Evolutionary conservation across 2,329 filamentous ascomycete species (phyloP), one percentile per base, ranked within the genome.

Genomic region (Arthrobotrys entomopaga): DNA sequence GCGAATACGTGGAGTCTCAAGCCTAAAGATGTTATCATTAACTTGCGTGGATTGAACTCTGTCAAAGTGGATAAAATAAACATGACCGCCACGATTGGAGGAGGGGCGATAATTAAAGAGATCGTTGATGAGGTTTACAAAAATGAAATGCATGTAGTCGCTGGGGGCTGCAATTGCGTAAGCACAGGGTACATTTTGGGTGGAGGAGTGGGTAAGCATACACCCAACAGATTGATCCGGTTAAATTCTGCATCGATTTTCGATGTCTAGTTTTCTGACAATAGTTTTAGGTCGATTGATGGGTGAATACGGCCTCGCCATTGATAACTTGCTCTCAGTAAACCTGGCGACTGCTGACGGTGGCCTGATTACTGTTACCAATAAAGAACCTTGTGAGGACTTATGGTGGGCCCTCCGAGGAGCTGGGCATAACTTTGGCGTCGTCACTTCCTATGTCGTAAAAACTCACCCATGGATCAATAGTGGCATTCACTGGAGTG

Each of bases 321-420:
- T 83, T 8, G 84, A 85, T 71, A 80, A 81, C 16, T 78, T 85
- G 2, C 16, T 83, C 3, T 81, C 80, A 0, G 81, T 79, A 1
- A 78, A 82, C 43, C 79, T 85, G 2, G 82, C 85, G 0, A 80
- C 83, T 1, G 81, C 82, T 8, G 77, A 81, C 34, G 82, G 82
- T 0, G 76, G 77, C 8, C 74, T 82, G 1, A 79, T 83, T 2
- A 80, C 76, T 0, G 81, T 77, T 53, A 77, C 54, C 38, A 76
- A 38, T 75, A 78, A 6, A 63, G 76, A 38, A 76, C 54, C 67
- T 8, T 74, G 79, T 46, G 1, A 76, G 0, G 81, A 83, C 61
- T 79, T 84, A 6, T 83, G 83, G 77, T 83, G 82, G 82, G 82
- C 81, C 0, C 63, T 84, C 3, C 78, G 81, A 0, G 83, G 83